Conservation (phyloP, 116 monocot species). For the Zostera marina region DNA sequence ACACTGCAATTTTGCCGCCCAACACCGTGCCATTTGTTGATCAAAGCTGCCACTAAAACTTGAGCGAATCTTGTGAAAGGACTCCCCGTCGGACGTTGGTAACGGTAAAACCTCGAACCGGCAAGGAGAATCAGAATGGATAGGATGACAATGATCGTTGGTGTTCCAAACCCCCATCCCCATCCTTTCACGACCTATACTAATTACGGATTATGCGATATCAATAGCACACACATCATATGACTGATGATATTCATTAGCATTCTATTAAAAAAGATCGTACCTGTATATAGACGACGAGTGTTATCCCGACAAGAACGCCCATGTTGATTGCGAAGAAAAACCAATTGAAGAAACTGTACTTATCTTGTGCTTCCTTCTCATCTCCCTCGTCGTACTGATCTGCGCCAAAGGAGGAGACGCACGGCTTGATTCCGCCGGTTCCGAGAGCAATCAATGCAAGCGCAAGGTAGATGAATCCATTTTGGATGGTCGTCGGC, state of each 20-base stretch:
- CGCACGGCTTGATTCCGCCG: slow-evolving; percentile 68
- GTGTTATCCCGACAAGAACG: slow-evolving; percentile 17
- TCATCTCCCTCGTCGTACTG: slow-evolving; percentile 36
- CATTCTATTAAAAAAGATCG: not conserved
- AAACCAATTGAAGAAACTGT: slow-evolving; percentile 47
- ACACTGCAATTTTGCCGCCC: slow-evolving; percentile 6
- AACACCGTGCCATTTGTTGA: not conserved
- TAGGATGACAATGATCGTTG: slow-evolving; percentile 2
- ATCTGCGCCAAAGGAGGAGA: slow-evolving; percentile 50
- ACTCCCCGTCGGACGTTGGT: slow-evolving; percentile 20
- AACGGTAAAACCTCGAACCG: slow-evolving; percentile 20
- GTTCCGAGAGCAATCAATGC: slow-evolving; percentile 40
- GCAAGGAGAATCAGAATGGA: slow-evolving; percentile 13
- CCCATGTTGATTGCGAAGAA: slow-evolving; percentile 39
- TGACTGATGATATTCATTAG: no score
- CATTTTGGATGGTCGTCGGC: slow-evolving; percentile 13
- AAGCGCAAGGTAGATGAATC: slow-evolving; percentile 24
- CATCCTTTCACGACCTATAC: slow-evolving; percentile 11
- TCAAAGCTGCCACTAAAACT: slow-evolving; percentile 21
- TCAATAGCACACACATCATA: no score
- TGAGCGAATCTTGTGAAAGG: slow-evolving; percentile 27
- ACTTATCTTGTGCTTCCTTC: slow-evolving; percentile 21
- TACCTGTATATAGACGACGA: slow-evolving; percentile 20
- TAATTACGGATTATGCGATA: no score
- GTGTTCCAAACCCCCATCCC: slow-evolving; percentile 21